Evolutionary conservation across 2,329 filamentous ascomycete species (phyloP).

Genomic region (Lasiodiplodia sp.): DNA sequence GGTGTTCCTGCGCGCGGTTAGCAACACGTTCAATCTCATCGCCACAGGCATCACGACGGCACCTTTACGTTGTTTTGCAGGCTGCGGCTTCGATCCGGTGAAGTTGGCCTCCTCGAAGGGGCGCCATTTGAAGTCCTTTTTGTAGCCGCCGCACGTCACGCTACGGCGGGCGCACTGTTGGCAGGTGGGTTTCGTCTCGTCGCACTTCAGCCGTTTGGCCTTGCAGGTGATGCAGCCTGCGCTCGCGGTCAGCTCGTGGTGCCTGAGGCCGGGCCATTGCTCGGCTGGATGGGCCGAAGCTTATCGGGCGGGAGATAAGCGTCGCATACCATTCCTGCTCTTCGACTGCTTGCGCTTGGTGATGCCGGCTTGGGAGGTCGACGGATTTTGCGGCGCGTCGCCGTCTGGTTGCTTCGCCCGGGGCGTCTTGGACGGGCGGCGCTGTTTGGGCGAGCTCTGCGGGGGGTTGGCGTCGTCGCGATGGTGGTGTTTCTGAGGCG

Average conservation of each 20-base stretch:
- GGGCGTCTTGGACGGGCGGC: constrained; percentile 32
- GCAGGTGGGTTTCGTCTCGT: constrained; percentile 74
- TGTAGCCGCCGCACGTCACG: constrained; percentile 74
- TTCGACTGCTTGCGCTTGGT: constrained; percentile 76
- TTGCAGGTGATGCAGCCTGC: constrained; percentile 77
- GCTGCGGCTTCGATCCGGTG: constrained; percentile 49
- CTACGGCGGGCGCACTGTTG: constrained; percentile 71
- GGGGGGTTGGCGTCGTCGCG: constrained; percentile 30
- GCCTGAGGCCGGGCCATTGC: constrained; percentile 27
- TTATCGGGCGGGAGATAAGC: constrained; percentile 36
- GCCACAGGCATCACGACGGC: not conserved
- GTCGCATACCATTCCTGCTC: constrained; percentile 71
- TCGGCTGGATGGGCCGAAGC: constrained; percentile 27
- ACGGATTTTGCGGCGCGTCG: constrained; percentile 6
- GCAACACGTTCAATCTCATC: constrained; percentile 9
- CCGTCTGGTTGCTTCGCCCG: constrained; percentile 12
- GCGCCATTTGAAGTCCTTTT: constrained; percentile 79
- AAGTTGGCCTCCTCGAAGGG: constrained; percentile 71
- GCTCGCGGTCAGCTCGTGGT: constrained; percentile 14
- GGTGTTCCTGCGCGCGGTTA: constrained; percentile 31
- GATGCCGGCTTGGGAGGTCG: constrained; percentile 41
- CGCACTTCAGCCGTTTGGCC: constrained; percentile 75
- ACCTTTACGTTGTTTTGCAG: constrained; percentile 29
- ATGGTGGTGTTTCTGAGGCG: constrained; percentile 36
- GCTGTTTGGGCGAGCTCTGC: constrained; percentile 35